These are phyloP conservation scores for Russula ochroleuca DNA, from an alignment of 768 basidiomycete species.

Conservation along the genomic window DNA sequence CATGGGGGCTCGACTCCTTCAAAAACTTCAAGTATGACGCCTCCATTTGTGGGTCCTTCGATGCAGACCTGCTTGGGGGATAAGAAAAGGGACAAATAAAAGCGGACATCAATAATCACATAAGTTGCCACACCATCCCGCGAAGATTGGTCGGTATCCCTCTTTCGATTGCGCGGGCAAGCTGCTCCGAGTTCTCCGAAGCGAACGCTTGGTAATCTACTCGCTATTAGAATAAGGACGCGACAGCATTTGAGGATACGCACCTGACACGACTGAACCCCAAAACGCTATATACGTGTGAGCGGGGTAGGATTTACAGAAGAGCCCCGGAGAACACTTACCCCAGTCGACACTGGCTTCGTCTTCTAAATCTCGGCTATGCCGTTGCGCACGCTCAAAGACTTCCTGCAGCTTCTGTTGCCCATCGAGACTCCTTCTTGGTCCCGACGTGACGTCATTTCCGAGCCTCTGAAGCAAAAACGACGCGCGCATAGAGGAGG, in stretches of 20 bases:
- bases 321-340: conserved; percentile 35
- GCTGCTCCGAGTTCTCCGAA: conserved; percentile 63
- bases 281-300: conserved; percentile 66
- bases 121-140: conserved; percentile 96
- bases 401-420: conserved; percentile 72
- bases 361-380: conserved; percentile 38
- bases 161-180: conserved; percentile 85
- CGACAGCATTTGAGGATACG: conserved; percentile 21
- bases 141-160: conserved; percentile 86
- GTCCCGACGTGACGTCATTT: conserved; percentile 37
- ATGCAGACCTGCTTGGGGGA: conserved; percentile 66
- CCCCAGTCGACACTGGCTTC: conserved; percentile 71
- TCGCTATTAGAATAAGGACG: conserved; percentile 12
- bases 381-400: conserved; percentile 61
- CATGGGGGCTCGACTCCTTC: conserved; percentile 81
- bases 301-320: conserved; percentile 10
- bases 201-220: conserved; percentile 89
- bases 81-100: not conserved
- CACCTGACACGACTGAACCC: conserved; percentile 89
- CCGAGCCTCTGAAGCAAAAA: conserved; percentile 55
- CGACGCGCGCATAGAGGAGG: conserved; percentile 47
- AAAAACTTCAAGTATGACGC: conserved; percentile 73
- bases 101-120: conserved; percentile 43
- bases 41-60: conserved; percentile 87
- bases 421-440: conserved; percentile 55